Evolutionary conservation across 495 filamentous ascomycete genomes (phyloP).

Genomic region (Xylaria telfairii): DNA sequence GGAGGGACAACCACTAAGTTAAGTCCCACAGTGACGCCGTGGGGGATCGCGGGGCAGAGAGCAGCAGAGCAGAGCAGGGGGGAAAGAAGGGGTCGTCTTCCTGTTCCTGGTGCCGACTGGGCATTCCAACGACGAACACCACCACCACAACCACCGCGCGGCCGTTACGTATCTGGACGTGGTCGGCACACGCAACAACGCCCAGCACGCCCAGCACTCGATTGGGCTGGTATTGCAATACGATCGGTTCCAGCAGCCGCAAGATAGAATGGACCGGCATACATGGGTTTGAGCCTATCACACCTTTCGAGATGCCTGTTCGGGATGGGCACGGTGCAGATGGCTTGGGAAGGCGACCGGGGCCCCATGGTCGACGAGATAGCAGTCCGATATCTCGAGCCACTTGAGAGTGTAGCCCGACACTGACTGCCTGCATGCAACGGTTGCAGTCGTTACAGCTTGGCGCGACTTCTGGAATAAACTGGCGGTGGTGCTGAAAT

Average conservation of each 20-base stretch:
- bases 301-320: slow-evolving; percentile 19
- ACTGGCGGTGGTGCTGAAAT: slow-evolving; percentile 3
- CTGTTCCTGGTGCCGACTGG: not conserved
- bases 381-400: slow-evolving; percentile 12
- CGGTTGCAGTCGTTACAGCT: slow-evolving; percentile 8
- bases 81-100: too few species aligned
- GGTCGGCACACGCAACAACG: not conserved
- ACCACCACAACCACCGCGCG: too few species aligned
- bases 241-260: slow-evolving; percentile 7
- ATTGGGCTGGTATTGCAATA: slow-evolving; percentile 3
- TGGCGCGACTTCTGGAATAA: slow-evolving; percentile 13
- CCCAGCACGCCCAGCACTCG: not conserved
- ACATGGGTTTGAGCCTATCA: slow-evolving; percentile 12
- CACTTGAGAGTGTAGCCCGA: not conserved
- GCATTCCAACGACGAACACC: slow-evolving; percentile 18
- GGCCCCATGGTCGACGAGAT: not conserved
- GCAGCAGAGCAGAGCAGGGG: not conserved
- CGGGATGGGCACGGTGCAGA: slow-evolving; percentile 11
- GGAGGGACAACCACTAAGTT: not conserved
- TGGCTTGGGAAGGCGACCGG: not conserved
- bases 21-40: slow-evolving; percentile 2
- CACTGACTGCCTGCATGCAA: not conserved
- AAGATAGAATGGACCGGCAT: slow-evolving; percentile 3
- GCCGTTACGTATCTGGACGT: not conserved
- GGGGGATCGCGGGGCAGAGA: slow-evolving; percentile 13